Evolutionary conservation across 1,139 yeast species (phyloP).

Genomic region (Blastobotrys proliferans): DNA sequence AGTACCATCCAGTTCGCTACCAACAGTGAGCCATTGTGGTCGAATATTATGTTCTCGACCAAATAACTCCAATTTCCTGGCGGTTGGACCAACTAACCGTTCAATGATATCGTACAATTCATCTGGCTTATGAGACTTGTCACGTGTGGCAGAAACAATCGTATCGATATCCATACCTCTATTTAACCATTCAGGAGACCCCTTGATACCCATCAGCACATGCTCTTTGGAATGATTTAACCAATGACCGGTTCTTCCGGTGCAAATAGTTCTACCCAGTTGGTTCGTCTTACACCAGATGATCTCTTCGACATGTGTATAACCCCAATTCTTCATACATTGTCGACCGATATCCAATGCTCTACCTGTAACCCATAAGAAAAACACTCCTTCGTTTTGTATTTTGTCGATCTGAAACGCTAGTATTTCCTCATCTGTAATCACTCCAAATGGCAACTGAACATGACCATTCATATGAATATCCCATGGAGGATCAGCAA

Average conservation of each 20-base stretch:
- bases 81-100: constrained; percentile 68
- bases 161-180: constrained; percentile 66
- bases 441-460: constrained; percentile 58
- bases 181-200: constrained; percentile 71
- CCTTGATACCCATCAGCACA: constrained; percentile 77
- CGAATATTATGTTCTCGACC: constrained; percentile 83
- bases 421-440: constrained; percentile 49
- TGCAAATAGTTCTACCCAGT: constrained; percentile 79
- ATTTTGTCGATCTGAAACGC: constrained; percentile 60
- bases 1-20: constrained; percentile 69
- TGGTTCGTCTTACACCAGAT: constrained; percentile 92
- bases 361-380: constrained; percentile 93
- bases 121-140: constrained; percentile 87
- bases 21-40: constrained; percentile 90
- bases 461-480: constrained; percentile 33
- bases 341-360: constrained; percentile 84
- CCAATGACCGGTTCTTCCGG: constrained; percentile 98
- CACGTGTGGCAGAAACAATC: constrained; percentile 78
- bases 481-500: constrained; percentile 60
- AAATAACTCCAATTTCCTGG: constrained; percentile 80
- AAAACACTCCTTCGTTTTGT: constrained; percentile 77
- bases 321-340: constrained; percentile 80
- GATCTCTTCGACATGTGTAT: constrained; percentile 67
- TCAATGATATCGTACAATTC: constrained; percentile 83
- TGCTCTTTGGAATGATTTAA: constrained; percentile 93